A percentile compares a stretch with the other conserved stretches of the same genome.
These are phyloP conservation scores for Mikania micrantha DNA, from an alignment of 129 eudicot genomes.

Conservation along the genomic window DNA sequence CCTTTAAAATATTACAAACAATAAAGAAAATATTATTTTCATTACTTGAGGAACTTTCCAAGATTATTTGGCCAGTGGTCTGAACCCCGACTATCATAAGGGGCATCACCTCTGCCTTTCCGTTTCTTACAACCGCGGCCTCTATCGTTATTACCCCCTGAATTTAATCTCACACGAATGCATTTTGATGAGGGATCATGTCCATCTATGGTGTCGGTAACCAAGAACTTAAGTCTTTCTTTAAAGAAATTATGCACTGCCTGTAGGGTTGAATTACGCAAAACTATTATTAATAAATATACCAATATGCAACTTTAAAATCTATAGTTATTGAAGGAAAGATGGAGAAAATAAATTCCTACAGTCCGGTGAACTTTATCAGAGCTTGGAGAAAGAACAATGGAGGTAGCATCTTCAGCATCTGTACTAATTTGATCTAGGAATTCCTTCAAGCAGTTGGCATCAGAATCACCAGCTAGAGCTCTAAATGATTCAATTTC, in stretches of 20 bases:
- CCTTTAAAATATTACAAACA: background rate
- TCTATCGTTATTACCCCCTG: constrained; percentile 43
- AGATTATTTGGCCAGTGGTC: constrained; percentile 78
- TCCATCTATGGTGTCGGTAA: constrained; percentile 92
- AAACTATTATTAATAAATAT: background rate
- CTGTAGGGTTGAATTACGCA: constrained; percentile 32
- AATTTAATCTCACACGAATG: constrained; percentile 73
- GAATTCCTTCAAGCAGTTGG: constrained; percentile 47
- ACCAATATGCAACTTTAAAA: background rate
- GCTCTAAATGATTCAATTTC: constrained; percentile 76
- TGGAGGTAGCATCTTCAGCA: constrained; percentile 32
- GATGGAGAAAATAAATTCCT: background rate
- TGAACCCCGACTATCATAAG: constrained; percentile 83
- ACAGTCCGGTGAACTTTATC: constrained; percentile 91
- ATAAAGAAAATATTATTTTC: background rate
- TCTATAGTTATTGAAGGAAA: background rate
- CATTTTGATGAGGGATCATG: constrained; percentile 70
- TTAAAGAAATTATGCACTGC: constrained; percentile 87
- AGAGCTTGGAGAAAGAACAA: constrained; percentile 81
- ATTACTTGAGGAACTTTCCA: constrained; percentile 89
- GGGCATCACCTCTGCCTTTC: constrained; percentile 67
- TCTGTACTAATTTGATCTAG: constrained; percentile 41
- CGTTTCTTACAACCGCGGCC: constrained; percentile 59
- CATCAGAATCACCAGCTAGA: constrained; percentile 77
- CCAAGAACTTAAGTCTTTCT: constrained; percentile 70